Evolutionary conservation across 2,329 filamentous ascomycete species (phyloP), one percentile per base, ranked within the genome.

Genomic region (Talaromyces sp.): DNA sequence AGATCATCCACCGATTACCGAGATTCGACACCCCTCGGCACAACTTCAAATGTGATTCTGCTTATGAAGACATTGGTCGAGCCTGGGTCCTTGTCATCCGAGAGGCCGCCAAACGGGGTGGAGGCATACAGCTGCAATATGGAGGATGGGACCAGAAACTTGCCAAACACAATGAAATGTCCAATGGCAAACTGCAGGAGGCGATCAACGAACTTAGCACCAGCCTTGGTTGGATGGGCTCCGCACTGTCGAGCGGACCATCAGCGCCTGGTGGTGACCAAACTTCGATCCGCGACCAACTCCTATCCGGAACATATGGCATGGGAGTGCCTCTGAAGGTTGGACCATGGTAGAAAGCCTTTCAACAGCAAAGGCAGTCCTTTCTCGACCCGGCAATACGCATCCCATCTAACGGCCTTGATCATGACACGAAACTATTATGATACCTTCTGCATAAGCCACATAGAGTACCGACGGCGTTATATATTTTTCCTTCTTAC

Each of bases 31-130:
- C 87, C 51, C 89, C 89, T 62, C 86, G 91, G 64, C 89, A 97
- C 77, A 93, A 93, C 66, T 85, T 96, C 68, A 91, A 96, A 79
- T 97, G 97, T 76, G 89, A 96, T 66, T 91, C 91, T 64, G 93
- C 93, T 7, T 99, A 99, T 71, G 93, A 99, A 69, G 95, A 98
- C 72, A 93, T 99, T 64, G 89, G 91, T 27, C 91, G 89, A 70
- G 95, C 95, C 1, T 99, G 95, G 95, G 88, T 91, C 17, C 76
- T 96, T 66, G 93, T 96, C 55, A 89, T 99, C 67, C 88, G 88
- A 63, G 95, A 99, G 75, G 91, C 92, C 1, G 88, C 89, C 24
- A 98, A 98, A 80, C 85, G 90, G 66, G 93, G 91, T 11, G 93
- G 91, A 29, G 95, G 95, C 35, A 95, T 98, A 69, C 87, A 91